Percentiles rank a stretch among this genome's conserved stretches.
Conservation (phyloP, 2,329 filamentous ascomycete genomes). For the Colletotrichum destructivum region DNA sequence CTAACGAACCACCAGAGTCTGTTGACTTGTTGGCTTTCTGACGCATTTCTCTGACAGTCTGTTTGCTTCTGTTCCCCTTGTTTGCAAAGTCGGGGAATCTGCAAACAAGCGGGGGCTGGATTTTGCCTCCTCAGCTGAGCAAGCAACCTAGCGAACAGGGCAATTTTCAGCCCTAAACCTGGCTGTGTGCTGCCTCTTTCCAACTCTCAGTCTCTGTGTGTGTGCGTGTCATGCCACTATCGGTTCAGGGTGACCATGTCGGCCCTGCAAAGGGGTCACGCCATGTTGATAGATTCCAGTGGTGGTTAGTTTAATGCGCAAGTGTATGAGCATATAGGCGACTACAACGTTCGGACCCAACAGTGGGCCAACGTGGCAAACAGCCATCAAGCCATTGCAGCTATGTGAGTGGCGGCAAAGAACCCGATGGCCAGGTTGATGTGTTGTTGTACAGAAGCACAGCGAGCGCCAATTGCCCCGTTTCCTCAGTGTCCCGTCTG, state of each 20-base stretch:
- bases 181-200: slow-evolving; percentile 4
- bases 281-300: slow-evolving; percentile 6
- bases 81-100: slow-evolving; percentile 3
- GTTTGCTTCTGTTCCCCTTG: slow-evolving; percentile 20
- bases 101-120: slow-evolving; percentile 9
- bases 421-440: neutral
- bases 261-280: slow-evolving; percentile 1
- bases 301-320: neutral
- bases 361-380: slow-evolving; percentile 31
- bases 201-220: neutral
- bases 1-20: neutral
- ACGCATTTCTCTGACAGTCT: neutral
- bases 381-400: slow-evolving; percentile 28
- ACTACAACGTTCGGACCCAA: slow-evolving; percentile 5
- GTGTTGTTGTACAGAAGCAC: slow-evolving; percentile 14
- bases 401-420: slow-evolving; percentile 18
- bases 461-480: neutral
- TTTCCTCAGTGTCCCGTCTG: neutral
- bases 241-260: slow-evolving; percentile 23
- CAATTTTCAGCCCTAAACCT: slow-evolving; percentile 37
- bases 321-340: neutral
- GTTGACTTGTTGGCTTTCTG: neutral
- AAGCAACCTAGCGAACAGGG: slow-evolving; percentile 27
- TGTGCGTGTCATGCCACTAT: slow-evolving; percentile 1
- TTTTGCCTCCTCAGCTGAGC: slow-evolving; percentile 24